These are phyloP conservation scores for Candida ulmi DNA, from an alignment of 805 yeast species.

Conservation along the genomic window DNA sequence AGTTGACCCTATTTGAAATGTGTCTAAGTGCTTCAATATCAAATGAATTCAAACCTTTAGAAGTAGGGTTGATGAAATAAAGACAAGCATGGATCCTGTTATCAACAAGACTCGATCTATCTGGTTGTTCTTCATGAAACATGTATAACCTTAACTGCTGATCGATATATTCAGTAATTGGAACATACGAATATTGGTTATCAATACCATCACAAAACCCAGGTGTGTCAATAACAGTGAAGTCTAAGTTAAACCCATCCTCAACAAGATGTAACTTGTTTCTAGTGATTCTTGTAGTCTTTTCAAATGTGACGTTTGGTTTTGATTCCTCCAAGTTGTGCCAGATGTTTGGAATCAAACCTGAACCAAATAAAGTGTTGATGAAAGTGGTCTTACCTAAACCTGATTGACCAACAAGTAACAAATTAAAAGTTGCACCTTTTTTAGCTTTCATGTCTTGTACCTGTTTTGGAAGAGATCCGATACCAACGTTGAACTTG, in stretches of 20 bases:
- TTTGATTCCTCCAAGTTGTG: constrained; percentile 34
- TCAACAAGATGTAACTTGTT: constrained; percentile 53
- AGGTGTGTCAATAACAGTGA: constrained; percentile 68
- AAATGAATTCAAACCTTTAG: constrained; percentile 52
- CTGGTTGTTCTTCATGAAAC: constrained; percentile 76
- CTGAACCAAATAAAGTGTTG: constrained; percentile 68
- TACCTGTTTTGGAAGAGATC: constrained; percentile 24
- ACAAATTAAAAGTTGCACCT: constrained; percentile 73
- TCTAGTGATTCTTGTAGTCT: constrained; percentile 27
- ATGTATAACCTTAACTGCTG: constrained; percentile 64
- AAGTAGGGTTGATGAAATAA: constrained; percentile 72
- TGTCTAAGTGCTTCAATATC: constrained; percentile 73
- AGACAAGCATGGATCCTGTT: constrained; percentile 79
- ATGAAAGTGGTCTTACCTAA: constrained; percentile 78
- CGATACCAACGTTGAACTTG: constrained; percentile 20
- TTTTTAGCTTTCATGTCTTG: constrained; percentile 31
- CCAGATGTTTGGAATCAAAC: constrained; percentile 34
- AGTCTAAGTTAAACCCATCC: constrained; percentile 48
- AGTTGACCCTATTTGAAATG: constrained; percentile 64
- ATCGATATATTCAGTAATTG: constrained; percentile 69
- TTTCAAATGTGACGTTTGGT: constrained; percentile 32
- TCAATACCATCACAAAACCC: constrained; percentile 72
- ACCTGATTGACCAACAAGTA: constrained; percentile 86
- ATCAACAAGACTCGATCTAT: constrained; percentile 48
- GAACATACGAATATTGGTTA: constrained; percentile 61